Evolutionary conservation across 2,329 filamentous ascomycete species (phyloP), one percentile per base, ranked within the genome.

Genomic region (Achaetomium macrosporum): DNA sequence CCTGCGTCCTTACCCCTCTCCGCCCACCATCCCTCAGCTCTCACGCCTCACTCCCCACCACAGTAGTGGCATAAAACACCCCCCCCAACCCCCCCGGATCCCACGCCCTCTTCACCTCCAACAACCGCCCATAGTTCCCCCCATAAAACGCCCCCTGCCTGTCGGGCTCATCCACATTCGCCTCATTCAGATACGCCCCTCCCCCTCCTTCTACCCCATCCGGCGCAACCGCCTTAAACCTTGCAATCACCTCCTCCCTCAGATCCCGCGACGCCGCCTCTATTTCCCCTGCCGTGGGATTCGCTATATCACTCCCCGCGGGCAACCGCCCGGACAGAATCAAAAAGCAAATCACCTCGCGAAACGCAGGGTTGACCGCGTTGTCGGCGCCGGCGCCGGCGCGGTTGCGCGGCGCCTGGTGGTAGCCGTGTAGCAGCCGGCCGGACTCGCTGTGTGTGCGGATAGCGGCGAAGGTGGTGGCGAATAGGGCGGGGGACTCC

Each of bases 141-240:
- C 70, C 71, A 56, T 65, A 72, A 56, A 72, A 72, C 1, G 46
- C 53, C 13, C 64, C 52, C 58, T 69, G 61, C 58, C 63, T 72
- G 41, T 69, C 50, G 0, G 59, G 63, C 41, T 71, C 61, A 19
- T 62, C 61, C 30, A 71, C 70, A 59, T 74, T 67, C 1, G 68
- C 71, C 61, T 76, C 73, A 49, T 73, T 74, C 62, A 69, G 57
- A 53, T 71, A 71, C n/a, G 64, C 54, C 8, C 68, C 68, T 17
- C 47, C 60, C 6, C 44, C 44, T 10, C 16, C 33, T 1, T 19
- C 29, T 31, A 35, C 11, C 33, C 15, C 15, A 7, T 42, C 65
- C 6, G 66, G 65, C 15, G 67, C 67, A 2, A 65, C 57, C 4
- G 59, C 60, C 43, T 56, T 47, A 33, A 61, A 55, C 13, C 35